These are phyloP conservation scores for Solanum hybrid DNA, from an alignment of 305 asterid species.

Conservation along the genomic window DNA sequence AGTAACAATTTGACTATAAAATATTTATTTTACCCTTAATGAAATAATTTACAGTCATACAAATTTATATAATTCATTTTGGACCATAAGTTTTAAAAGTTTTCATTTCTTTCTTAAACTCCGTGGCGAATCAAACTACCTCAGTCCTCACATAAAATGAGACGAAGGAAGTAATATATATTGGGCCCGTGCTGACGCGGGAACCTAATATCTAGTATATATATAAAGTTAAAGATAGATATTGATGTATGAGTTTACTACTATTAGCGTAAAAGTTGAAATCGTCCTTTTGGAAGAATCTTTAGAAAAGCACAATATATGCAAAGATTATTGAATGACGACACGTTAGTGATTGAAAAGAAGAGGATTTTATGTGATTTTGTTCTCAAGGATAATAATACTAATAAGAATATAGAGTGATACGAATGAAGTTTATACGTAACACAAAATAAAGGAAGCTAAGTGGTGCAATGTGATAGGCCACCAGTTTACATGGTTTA, in stretches of 20 bases:
- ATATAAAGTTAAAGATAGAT: not conserved
- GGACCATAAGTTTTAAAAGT: too few relatives aligned
- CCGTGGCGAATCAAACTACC: too few relatives aligned
- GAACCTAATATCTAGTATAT: too few relatives aligned
- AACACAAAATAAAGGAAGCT: not conserved
- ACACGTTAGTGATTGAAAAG: not conserved
- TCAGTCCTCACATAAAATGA: too few relatives aligned
- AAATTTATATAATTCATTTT: too few relatives aligned
- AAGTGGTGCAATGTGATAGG: slow-evolving; percentile 9
- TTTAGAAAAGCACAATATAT: slow-evolving; percentile 9
- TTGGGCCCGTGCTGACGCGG: too few relatives aligned
- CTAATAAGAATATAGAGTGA: slow-evolving; percentile 11
- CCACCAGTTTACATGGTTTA: slow-evolving; percentile 17
- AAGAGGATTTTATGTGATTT: slow-evolving; percentile 16
- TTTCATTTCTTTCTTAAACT: too few relatives aligned
- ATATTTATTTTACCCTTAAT: too few relatives aligned
- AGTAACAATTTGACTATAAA: too few relatives aligned
- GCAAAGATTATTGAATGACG: slow-evolving; percentile 3
- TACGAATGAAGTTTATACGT: too few relatives aligned
- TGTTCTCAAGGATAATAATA: slow-evolving; percentile 19
- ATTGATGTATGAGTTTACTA: not conserved
- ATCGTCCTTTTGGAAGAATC: not conserved
- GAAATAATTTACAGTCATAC: too few relatives aligned
- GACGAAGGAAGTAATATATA: too few relatives aligned
- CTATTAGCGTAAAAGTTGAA: not conserved